Conservation (phyloP, 129 eudicot genomes). For the Rutidosis leptorrhynchoides region DNA sequence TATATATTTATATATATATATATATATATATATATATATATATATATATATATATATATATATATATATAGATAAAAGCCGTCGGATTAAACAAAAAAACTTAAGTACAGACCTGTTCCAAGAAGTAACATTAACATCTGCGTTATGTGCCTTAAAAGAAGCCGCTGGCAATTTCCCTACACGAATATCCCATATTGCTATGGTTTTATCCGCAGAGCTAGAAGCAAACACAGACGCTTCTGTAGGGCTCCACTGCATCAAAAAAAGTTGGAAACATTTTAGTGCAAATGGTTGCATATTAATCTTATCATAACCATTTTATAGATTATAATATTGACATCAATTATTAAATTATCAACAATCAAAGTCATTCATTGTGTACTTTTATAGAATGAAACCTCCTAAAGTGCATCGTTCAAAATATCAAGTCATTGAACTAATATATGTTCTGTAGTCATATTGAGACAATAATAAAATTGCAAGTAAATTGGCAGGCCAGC, state of each 20-base stretch:
- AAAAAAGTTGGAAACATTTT: not conserved
- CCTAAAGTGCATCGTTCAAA: not conserved
- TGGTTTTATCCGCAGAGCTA: slow-evolving; percentile 80
- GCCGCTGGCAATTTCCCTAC: slow-evolving; percentile 66
- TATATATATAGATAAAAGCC: not conserved
- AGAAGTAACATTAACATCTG: slow-evolving; percentile 97
- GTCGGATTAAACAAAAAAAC: not conserved
- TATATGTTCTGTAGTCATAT: not conserved
- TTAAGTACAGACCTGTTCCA: slow-evolving; percentile 75
- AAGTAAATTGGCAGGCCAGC: not conserved
- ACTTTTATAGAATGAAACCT: not conserved
- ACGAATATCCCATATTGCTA: slow-evolving; percentile 95
- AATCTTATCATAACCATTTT: not conserved
- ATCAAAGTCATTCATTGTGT: not conserved
- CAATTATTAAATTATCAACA: not conserved
- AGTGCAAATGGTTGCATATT: not conserved
- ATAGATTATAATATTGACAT: not conserved
- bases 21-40: too few species aligned
- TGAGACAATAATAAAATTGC: not conserved
- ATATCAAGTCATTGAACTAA: not conserved
- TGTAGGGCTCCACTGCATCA: slow-evolving; percentile 94
- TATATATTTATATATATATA: too few species aligned
- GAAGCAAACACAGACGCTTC: slow-evolving; percentile 86
- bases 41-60: too few species aligned
- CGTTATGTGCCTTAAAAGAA: slow-evolving; percentile 70